phyloP scores from a whole-genome alignment of 31 red algal species.

The Bonnemaisonia californica region DNA sequence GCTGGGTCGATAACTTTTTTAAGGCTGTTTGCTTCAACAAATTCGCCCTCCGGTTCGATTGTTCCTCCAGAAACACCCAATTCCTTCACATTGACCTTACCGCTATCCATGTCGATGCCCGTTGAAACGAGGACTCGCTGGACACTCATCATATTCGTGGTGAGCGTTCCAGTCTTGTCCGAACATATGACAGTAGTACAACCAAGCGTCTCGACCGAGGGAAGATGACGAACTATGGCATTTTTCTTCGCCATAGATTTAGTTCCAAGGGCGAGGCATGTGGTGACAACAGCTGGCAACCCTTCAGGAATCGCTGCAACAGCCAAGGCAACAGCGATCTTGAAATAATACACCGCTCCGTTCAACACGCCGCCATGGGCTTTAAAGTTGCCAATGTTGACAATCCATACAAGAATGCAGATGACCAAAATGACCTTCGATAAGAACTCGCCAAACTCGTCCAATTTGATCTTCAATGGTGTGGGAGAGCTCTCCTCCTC shows the following conservation, averaged over 20 bases:
- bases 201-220: constrained; percentile 97
- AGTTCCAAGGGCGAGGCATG: constrained; percentile 89
- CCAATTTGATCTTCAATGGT: constrained; percentile 86
- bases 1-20: constrained; percentile 26
- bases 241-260: constrained; percentile 92
- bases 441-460: constrained; percentile 93
- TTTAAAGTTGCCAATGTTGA: constrained; percentile 91
- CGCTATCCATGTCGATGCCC: constrained; percentile 23
- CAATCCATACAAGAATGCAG: constrained; percentile 92
- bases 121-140: constrained; percentile 52
- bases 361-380: constrained; percentile 77
- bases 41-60: constrained; percentile 69
- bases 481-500: constrained; percentile 76
- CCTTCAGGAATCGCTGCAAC: constrained; percentile 98
- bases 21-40: constrained; percentile 7
- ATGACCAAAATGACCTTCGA: constrained; percentile 92
- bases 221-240: constrained; percentile 94
- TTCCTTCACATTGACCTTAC: constrained; percentile 31
- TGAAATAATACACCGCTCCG: constrained; percentile 97
- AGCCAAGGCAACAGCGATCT: constrained; percentile 96
- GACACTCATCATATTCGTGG: constrained; percentile 93
- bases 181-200: constrained; percentile 98
- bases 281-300: constrained; percentile 95
- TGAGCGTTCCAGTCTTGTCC: constrained; percentile 99
- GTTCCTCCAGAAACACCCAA: constrained; percentile 71